These are phyloP conservation scores for Phytophthora pisi DNA, from an alignment of 352 stramenopile genomes.

Conservation along the genomic window DNA sequence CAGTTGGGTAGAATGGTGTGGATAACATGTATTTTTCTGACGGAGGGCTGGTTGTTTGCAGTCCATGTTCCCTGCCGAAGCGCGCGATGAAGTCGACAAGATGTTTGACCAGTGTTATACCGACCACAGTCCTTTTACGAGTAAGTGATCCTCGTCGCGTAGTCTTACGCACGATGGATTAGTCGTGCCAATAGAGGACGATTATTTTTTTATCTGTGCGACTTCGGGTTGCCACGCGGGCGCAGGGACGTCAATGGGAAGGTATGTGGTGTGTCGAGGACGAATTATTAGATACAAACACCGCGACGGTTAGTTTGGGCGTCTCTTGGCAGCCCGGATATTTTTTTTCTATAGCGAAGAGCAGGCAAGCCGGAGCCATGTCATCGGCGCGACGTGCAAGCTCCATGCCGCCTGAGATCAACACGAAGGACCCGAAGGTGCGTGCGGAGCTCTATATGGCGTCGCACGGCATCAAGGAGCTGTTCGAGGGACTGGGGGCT, in stretches of 20 bases:
- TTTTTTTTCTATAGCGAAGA: background rate
- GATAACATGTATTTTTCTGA: background rate
- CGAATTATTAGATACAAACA: too few relatives aligned
- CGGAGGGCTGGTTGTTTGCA: constrained; percentile 18
- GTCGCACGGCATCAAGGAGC: constrained; percentile 67
- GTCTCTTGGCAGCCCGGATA: constrained; percentile 4
- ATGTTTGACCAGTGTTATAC: constrained; percentile 83
- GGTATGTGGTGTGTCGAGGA: too few relatives aligned
- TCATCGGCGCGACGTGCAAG: background rate
- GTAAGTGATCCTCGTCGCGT: constrained; percentile 19
- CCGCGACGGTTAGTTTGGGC: constrained; percentile 21
- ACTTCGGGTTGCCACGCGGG: too few relatives aligned
- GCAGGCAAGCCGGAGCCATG: background rate
- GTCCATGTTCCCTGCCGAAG: constrained; percentile 83
- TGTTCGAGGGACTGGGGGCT: constrained; percentile 69
- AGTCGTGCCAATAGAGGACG: constrained; percentile 33
- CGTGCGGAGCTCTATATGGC: constrained; percentile 69
- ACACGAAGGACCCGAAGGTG: constrained; percentile 72
- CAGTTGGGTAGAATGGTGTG: background rate
- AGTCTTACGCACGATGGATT: constrained; percentile 10
- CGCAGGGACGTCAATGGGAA: too few relatives aligned
- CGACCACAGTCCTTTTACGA: constrained; percentile 69
- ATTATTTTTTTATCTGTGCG: constrained; percentile 9
- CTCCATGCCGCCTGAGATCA: constrained; percentile 30
- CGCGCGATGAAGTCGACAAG: constrained; percentile 67